These are phyloP conservation scores for Spirogloea muscicola DNA, from an alignment of 139 green algal genomes.

Conservation along the genomic window DNA sequence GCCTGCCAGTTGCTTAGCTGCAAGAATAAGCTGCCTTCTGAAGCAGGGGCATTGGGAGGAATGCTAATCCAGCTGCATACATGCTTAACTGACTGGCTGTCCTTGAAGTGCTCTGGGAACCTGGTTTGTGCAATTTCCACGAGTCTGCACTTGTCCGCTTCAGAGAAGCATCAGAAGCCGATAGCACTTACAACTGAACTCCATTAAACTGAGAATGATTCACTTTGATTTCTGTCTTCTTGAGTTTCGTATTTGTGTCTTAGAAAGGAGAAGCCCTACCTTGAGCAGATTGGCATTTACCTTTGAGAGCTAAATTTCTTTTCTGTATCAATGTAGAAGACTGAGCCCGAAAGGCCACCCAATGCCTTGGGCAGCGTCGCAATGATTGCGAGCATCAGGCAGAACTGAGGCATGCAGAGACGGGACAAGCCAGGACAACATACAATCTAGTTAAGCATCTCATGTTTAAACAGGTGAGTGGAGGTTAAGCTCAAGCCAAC, in stretches of 20 bases:
- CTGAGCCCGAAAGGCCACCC: constrained; percentile 48
- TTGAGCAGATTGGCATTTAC: background rate
- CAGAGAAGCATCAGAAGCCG: no score
- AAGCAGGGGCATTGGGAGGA: background rate
- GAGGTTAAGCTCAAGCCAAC: no score
- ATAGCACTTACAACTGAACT: no score
- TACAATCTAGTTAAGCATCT: no score
- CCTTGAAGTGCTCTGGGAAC: constrained; percentile 48
- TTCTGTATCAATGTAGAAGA: constrained; percentile 77
- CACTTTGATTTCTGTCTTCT: constrained; percentile 1
- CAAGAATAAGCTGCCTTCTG: background rate
- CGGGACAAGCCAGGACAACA: no score
- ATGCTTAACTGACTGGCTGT: constrained; percentile 14
- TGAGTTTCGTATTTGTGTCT: background rate
- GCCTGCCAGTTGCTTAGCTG: background rate
- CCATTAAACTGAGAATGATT: no score
- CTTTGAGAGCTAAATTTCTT: constrained; percentile 63
- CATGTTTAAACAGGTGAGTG: no score
- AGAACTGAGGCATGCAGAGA: constrained; percentile 11
- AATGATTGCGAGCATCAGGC: constrained; percentile 24
- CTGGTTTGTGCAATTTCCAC: constrained; percentile 53
- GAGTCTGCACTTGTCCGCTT: constrained; percentile 38
- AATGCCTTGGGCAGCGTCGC: constrained; percentile 8
- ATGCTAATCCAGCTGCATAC: background rate
- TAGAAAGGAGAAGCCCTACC: constrained; percentile 4